Base-by-base conservation (phyloP, 1,284 basidiomycete species). In the Papiliotrema flavescens region DNA sequence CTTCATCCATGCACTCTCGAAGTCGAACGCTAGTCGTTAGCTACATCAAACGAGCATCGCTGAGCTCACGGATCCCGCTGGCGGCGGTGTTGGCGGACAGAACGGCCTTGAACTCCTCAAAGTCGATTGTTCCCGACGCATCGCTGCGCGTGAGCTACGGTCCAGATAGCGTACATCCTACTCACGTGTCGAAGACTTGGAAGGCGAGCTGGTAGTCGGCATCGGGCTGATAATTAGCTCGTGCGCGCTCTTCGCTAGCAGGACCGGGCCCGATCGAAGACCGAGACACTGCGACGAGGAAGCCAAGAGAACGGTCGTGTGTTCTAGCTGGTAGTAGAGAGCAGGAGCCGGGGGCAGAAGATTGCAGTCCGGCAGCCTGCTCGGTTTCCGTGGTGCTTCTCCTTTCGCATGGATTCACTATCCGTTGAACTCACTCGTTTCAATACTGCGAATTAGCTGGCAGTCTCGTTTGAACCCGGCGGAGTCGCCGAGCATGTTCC, bases 131-230 rank as follows among this genome's bases (percentile, higher is more conserved):
- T 17, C 93, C 93, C 35, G 88, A 89, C 59, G 85, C 82, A 75
- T 96, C 90, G 51, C 89, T 91, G 60, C 22, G 20, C 1, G n/a
- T 32, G 11, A 32, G 28, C 28, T 49, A 54, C 48, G 61, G 54
- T 39, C 13, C 22, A 24, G 7, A 20, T 26, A n/a, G n/a, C 35
- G 26, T 20, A 8, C 23, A 26, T 0, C 22, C 11, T 14, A 81
- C 89, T 70, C 78, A 92, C 90, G 87, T 86, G 76, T 97, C 93
- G 73, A 97, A 97, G 72, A 90, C 94, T 71, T 89, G 86, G 80
- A 97, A 97, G 24, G 93, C 93, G 73, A 96, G 92, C 83, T 89
- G 90, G 75, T 94, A 93, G 73, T 94, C 91, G 35, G 92, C 91
- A 76, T 95, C 91, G 42, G 91, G 88, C 66, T 90, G 81, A 75